Percentiles rank a stretch among this genome's conserved stretches.
phyloP scores from a whole-genome alignment of 768 basidiomycete species.

The Phylloporus sp. region DNA sequence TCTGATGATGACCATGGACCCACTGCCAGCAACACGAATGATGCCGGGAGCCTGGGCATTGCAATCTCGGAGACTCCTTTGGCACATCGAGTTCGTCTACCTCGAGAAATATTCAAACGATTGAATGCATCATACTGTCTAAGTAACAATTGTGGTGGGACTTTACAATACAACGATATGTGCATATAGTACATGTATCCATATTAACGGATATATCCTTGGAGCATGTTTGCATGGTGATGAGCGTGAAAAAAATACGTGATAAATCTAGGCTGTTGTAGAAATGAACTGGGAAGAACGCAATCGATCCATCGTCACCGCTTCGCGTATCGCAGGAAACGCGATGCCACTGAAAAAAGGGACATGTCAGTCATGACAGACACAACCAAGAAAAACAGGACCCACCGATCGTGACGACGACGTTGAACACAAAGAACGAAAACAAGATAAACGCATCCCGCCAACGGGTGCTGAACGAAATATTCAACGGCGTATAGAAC shows the following conservation, averaged over 20 bases:
- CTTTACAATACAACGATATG: neutral
- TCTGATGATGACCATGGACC: too few species aligned
- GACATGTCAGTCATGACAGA: neutral
- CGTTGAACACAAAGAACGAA: slow-evolving; percentile 69
- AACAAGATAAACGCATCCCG: slow-evolving; percentile 66
- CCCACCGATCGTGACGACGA: slow-evolving; percentile 52
- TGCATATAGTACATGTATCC: neutral
- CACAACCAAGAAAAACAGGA: neutral
- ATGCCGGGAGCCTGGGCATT: too few species aligned
- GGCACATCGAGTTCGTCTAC: too few species aligned
- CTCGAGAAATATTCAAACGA: too few species aligned
- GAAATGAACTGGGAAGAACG: neutral
- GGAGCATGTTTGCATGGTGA: neutral
- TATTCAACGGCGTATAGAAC: slow-evolving; percentile 67
- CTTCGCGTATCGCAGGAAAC: slow-evolving; percentile 68
- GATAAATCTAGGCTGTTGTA: neutral
- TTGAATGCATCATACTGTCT: too few species aligned
- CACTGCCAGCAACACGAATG: too few species aligned
- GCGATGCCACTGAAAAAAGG: slow-evolving; percentile 59
- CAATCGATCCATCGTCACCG: slow-evolving; percentile 39
- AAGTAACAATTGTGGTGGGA: too few species aligned
- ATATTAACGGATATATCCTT: neutral
- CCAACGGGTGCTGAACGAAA: slow-evolving; percentile 59
- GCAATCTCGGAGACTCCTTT: too few species aligned
- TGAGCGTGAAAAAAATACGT: neutral